Evolutionary conservation across 2,329 filamentous ascomycete genomes (phyloP).

Genomic region (Nothophaeocryptopus gaeumannii): DNA sequence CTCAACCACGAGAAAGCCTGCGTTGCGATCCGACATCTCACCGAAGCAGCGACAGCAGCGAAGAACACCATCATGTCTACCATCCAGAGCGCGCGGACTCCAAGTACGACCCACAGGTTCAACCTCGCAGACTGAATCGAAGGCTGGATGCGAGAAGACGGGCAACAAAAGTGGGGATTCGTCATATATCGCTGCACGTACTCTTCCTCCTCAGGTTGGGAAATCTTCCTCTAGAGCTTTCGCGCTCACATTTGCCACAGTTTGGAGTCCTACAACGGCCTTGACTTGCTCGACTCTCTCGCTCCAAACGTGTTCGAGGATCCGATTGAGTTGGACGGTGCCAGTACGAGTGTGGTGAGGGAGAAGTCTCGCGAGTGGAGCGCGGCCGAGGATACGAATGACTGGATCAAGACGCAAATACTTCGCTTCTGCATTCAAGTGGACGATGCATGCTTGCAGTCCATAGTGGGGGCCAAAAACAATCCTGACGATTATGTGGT

Average conservation of each 20-base stretch:
- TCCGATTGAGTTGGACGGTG: not conserved
- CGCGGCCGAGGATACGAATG: not conserved
- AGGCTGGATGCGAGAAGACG: no score
- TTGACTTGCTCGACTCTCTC: not conserved
- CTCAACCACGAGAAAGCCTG: no score
- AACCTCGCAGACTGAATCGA: no score
- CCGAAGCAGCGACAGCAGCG: no score
- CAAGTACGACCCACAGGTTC: no score
- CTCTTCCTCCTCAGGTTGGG: no score
- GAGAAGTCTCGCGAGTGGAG: not conserved
- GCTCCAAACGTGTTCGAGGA: not conserved
- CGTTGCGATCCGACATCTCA: no score
- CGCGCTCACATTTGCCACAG: not conserved
- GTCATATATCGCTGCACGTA: no score
- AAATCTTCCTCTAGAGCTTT: not conserved
- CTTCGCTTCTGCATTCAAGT: not conserved
- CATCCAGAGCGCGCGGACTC: no score
- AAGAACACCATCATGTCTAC: no score
- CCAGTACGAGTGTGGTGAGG: not conserved
- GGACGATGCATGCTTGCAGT: not conserved
- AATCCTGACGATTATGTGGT: not conserved
- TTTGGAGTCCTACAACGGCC: not conserved
- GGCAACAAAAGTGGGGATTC: no score
- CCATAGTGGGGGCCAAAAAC: not conserved
- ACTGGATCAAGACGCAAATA: not conserved